A percentile compares a stretch with the other conserved stretches of the same genome.
phyloP scores from a whole-genome alignment of 2,329 filamentous ascomycete species.

The Diaporthe nobilis region DNA sequence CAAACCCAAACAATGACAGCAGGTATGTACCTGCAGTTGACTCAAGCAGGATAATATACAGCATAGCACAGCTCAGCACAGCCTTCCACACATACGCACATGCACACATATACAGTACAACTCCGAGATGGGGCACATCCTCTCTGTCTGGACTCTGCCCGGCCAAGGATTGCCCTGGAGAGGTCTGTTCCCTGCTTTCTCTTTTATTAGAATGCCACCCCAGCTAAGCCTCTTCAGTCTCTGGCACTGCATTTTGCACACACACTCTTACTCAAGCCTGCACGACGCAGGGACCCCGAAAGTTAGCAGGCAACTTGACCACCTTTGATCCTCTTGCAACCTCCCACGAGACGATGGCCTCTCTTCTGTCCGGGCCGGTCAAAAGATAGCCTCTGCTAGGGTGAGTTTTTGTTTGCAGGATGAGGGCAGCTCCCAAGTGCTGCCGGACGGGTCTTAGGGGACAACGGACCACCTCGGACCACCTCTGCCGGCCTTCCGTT shows the following conservation, averaged over 20 bases:
- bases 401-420: background rate
- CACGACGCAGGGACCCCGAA: constrained; percentile 12
- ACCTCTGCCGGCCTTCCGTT: background rate
- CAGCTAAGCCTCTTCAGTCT: constrained; percentile 13
- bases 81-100: background rate
- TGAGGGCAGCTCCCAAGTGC: background rate
- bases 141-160: constrained; percentile 25
- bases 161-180: constrained; percentile 21
- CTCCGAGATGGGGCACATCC: constrained; percentile 7
- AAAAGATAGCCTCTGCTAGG: background rate
- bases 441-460: background rate
- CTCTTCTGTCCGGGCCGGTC: background rate
- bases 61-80: constrained; percentile 11
- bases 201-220: constrained; percentile 36
- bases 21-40: constrained; percentile 5
- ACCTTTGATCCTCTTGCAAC: constrained; percentile 15
- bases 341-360: background rate
- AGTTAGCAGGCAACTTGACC: constrained; percentile 15
- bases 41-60: background rate
- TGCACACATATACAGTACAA: background rate
- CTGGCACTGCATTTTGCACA: constrained; percentile 11
- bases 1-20: background rate
- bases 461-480: background rate
- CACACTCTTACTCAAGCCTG: background rate
- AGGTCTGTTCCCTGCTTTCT: constrained; percentile 30